Conservation (phyloP, 495 filamentous ascomycete species). For the Elasticomyces elasticus region DNA sequence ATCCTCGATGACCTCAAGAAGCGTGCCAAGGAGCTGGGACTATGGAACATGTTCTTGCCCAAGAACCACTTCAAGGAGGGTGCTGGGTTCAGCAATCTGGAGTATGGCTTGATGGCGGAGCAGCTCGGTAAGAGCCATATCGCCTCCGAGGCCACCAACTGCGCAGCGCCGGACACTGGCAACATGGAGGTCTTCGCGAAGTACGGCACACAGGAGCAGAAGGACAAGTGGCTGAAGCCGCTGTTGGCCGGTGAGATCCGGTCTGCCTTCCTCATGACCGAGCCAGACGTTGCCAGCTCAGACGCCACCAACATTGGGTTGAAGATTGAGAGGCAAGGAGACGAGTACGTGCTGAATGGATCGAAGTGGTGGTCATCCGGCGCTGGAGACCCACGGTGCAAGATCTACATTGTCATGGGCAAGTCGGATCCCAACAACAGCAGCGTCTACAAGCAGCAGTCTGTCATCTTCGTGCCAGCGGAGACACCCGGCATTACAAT, state of each 20-base stretch:
- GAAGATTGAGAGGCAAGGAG: slow-evolving; percentile 29
- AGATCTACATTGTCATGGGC: slow-evolving; percentile 37
- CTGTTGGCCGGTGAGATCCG: slow-evolving; percentile 35
- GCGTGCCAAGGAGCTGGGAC: slow-evolving; percentile 70
- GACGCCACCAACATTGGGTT: slow-evolving; percentile 37
- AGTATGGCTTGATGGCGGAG: slow-evolving; percentile 39
- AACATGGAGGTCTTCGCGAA: slow-evolving; percentile 41
- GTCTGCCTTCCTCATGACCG: slow-evolving; percentile 38
- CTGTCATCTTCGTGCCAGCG: slow-evolving; percentile 34
- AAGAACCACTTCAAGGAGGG: slow-evolving; percentile 91
- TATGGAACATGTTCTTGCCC: slow-evolving; percentile 98
- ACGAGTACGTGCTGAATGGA: slow-evolving; percentile 36
- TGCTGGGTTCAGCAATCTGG: slow-evolving; percentile 45
- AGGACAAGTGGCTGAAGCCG: slow-evolving; percentile 34
- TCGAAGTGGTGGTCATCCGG: slow-evolving; percentile 37
- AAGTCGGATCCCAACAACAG: slow-evolving; percentile 34
- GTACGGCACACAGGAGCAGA: slow-evolving; percentile 36
- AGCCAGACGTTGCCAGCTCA: slow-evolving; percentile 35
- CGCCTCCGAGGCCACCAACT: slow-evolving; percentile 37
- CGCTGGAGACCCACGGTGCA: slow-evolving; percentile 34
- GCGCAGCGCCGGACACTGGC: slow-evolving; percentile 37
- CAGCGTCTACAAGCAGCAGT: slow-evolving; percentile 34
- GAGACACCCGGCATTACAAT: slow-evolving; percentile 36
- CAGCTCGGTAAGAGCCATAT: slow-evolving; percentile 34
- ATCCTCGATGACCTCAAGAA: slow-evolving; percentile 82